Conservation (phyloP, 306 rosid species). For the Prunus mongolica region DNA sequence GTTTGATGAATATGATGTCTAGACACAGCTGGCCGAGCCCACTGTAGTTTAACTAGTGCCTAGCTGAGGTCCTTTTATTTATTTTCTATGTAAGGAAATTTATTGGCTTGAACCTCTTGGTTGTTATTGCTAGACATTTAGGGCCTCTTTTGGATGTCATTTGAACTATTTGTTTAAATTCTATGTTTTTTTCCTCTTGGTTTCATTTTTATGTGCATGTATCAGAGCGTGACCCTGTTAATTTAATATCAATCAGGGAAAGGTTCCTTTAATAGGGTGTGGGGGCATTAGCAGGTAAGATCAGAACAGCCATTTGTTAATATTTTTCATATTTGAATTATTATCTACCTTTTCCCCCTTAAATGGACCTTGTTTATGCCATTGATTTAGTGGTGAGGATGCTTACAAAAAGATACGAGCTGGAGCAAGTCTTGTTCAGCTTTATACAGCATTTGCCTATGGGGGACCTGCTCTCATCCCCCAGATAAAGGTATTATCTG, state of each 20-base stretch:
- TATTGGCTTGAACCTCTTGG: neutral
- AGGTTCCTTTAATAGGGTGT: constrained; percentile 79
- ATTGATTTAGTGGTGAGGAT: constrained; percentile 75
- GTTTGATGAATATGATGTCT: neutral
- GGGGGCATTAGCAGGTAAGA: constrained; percentile 87
- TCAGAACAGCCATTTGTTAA: neutral
- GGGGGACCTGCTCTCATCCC: constrained; percentile 98
- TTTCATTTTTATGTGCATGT: neutral
- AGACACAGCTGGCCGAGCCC: too few relatives aligned
- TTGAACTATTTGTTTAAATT: neutral
- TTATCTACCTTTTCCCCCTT: neutral
- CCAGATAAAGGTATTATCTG: constrained; percentile 73
- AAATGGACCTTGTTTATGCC: constrained; percentile 5
- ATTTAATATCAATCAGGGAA: constrained; percentile 59
- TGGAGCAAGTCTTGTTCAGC: constrained; percentile 94
- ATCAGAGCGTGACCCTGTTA: constrained; percentile 19
- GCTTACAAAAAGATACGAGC: constrained; percentile 86
- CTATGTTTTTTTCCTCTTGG: neutral
- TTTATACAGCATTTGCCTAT: constrained; percentile 85
- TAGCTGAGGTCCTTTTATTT: neutral
- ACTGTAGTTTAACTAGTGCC: neutral
- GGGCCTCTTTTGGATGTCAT: neutral
- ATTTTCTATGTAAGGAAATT: neutral
- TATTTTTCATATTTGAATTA: neutral
- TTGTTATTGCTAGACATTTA: neutral